Conservation (phyloP, 345 rosid genomes). For the Toxicodendron radicans region DNA sequence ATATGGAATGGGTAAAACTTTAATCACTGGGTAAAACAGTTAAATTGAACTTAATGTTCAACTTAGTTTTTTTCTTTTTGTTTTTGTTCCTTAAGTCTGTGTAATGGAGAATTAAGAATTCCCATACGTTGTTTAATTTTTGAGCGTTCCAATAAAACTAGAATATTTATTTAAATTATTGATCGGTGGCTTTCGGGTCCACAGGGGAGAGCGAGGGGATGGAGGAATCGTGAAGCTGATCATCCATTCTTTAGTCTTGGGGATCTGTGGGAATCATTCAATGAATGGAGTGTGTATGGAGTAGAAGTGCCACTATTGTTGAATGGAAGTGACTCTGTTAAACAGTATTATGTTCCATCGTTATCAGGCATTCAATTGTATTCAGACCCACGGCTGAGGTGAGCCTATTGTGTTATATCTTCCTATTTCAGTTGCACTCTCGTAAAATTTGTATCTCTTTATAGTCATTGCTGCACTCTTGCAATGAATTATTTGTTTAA, state of each 20-base stretch:
- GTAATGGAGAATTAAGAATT: background rate
- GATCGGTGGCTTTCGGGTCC: conserved; percentile 1
- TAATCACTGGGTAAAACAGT: background rate
- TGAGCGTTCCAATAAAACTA: background rate
- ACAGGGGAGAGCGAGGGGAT: conserved; percentile 34
- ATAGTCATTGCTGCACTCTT: conserved; percentile 11
- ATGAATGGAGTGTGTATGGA: conserved; percentile 68
- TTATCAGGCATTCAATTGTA: conserved; percentile 69
- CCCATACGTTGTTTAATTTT: background rate
- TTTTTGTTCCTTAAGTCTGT: background rate
- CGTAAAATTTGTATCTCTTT: background rate
- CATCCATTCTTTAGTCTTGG: conserved; percentile 36
- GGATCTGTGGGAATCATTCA: conserved; percentile 63
- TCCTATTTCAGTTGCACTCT: background rate
- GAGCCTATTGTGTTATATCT: conserved; percentile 23
- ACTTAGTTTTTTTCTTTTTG: background rate
- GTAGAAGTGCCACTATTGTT: conserved; percentile 57
- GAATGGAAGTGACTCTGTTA: conserved; percentile 41
- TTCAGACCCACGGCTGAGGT: conserved; percentile 47
- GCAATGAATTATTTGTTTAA: background rate
- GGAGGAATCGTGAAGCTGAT: conserved; percentile 32
- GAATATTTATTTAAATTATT: background rate
- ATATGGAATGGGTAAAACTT: background rate
- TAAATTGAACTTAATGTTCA: background rate
- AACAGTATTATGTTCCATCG: conserved; percentile 69